These are phyloP conservation scores for Lojkania enalia DNA, from an alignment of 2,329 filamentous ascomycete genomes.

Conservation along the genomic window DNA sequence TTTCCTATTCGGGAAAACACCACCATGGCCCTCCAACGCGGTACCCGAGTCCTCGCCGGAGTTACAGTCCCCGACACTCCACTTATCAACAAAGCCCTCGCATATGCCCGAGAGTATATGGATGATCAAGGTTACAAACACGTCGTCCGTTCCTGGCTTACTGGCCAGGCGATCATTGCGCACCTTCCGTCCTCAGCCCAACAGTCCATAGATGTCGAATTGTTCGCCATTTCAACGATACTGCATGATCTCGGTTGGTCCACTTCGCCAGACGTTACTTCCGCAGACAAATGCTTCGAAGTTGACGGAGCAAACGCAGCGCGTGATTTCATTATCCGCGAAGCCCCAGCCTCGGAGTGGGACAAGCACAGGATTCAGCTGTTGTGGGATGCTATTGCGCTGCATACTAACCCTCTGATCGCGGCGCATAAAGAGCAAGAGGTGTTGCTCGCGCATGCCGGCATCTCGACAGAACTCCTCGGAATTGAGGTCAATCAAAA, in stretches of 20 bases:
- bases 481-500: slow-evolving; percentile 20
- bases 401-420: slow-evolving; percentile 48
- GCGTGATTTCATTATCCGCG: slow-evolving; percentile 34
- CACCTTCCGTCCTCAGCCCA: slow-evolving; percentile 30
- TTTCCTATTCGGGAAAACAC: too few relatives aligned
- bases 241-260: slow-evolving; percentile 52
- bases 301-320: slow-evolving; percentile 55
- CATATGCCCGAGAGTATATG: slow-evolving; percentile 33
- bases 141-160: slow-evolving; percentile 43
- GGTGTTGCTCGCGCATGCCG: slow-evolving; percentile 8
- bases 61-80: slow-evolving; percentile 42
- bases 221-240: slow-evolving; percentile 46
- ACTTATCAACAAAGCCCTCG: slow-evolving; percentile 40
- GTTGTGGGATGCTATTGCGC: slow-evolving; percentile 55
- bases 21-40: too few relatives aligned
- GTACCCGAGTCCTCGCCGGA: slow-evolving; percentile 27
- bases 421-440: slow-evolving; percentile 31
- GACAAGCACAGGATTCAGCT: slow-evolving; percentile 50
- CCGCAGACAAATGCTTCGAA: slow-evolving; percentile 53
- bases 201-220: slow-evolving; percentile 40
- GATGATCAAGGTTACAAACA: slow-evolving; percentile 46
- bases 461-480: slow-evolving; percentile 9
- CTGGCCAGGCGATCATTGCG: slow-evolving; percentile 38
- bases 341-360: slow-evolving; percentile 30
- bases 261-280: slow-evolving; percentile 33